Evolutionary conservation across 2,329 filamentous ascomycete species (phyloP), one percentile per base, ranked within the genome.

Genomic region (Claviceps sp.): DNA sequence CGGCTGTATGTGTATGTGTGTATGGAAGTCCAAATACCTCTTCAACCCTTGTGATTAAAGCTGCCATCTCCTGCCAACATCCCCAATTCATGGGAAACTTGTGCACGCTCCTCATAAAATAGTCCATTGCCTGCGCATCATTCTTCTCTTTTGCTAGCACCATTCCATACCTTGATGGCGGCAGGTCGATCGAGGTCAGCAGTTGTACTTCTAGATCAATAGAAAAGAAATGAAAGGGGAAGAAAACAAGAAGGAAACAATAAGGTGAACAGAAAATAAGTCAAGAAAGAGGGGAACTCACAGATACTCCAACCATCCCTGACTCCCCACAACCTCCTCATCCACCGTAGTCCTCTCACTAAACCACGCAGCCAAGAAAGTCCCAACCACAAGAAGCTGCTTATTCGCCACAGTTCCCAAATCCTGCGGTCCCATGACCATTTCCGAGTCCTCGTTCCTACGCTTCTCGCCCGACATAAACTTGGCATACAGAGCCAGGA

Each of bases 81-180:
- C 89, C 88, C 93, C 93, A 98, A 63, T 97, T 95, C 78, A 90
- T 95, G 1, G 89, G 87, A 61, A 89, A 95, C 42, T 88, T 72
- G 64, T 94, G 86, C 9, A 96, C 87, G 62, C 90, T 95, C 56
- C 82, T 79, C 50, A 96, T 74, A n/a, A 98, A 76, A 77, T 86
- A 95, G 56, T 86, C 81, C 67, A 91, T 83, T 1, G 93, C 93
- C 55, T 86, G 77, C 45, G 83, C 77, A 58, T 95, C 89, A 60
- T 93, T 96, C 68, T 95, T 95, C 55, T 90, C 85, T 67, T 90
- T 95, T 38, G 88, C 79, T 18, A 97, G 74, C 14, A 96, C 82
- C 69, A 97, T 85, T 9, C 90, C 93, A 62, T 97, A 97, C 16
- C 77, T 45, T 81, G 18, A 34, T 11, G 1, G 3, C 2, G 9